Conservation (phyloP, 306 rosid species). For the Aeschynomene evenia region DNA sequence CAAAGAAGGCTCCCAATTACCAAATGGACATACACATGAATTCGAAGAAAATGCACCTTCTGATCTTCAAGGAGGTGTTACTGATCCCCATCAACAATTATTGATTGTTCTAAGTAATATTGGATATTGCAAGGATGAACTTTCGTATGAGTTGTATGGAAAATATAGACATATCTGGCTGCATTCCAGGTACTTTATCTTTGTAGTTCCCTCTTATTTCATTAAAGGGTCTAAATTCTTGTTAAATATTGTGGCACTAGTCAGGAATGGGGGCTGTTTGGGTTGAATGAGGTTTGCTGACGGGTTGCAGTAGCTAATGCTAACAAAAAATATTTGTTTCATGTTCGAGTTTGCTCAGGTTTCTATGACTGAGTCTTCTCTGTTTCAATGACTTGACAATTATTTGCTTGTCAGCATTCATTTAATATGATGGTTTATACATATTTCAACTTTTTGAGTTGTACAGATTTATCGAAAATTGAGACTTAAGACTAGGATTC, state of each 20-base stretch:
- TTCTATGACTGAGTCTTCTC: slow-evolving; percentile 1
- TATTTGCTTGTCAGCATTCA: slow-evolving; percentile 2
- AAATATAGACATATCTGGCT: slow-evolving; percentile 85
- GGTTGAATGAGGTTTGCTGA: slow-evolving; percentile 12
- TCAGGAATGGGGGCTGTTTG: background rate
- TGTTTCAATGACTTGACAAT: background rate
- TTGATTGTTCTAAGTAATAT: slow-evolving; percentile 87
- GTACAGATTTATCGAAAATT: background rate
- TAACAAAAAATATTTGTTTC: slow-evolving; percentile 3
- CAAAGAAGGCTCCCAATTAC: slow-evolving; percentile 54
- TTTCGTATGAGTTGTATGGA: slow-evolving; percentile 75
- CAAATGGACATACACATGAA: slow-evolving; percentile 72
- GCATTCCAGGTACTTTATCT: slow-evolving; percentile 64
- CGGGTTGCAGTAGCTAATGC: slow-evolving; percentile 10
- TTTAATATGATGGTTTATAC: background rate
- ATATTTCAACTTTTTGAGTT: background rate
- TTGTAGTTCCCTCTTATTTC: background rate
- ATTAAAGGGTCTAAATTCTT: background rate
- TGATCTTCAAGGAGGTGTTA: slow-evolving; percentile 57
- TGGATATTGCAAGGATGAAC: slow-evolving; percentile 96
- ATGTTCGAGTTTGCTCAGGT: background rate
- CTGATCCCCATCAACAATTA: slow-evolving; percentile 76
- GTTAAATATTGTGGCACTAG: slow-evolving; percentile 13
- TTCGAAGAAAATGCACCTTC: slow-evolving; percentile 50
- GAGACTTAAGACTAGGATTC: slow-evolving; percentile 7